Base-by-base conservation (phyloP, 2,329 filamentous ascomycete species). In the Penicillium verrucosum region DNA sequence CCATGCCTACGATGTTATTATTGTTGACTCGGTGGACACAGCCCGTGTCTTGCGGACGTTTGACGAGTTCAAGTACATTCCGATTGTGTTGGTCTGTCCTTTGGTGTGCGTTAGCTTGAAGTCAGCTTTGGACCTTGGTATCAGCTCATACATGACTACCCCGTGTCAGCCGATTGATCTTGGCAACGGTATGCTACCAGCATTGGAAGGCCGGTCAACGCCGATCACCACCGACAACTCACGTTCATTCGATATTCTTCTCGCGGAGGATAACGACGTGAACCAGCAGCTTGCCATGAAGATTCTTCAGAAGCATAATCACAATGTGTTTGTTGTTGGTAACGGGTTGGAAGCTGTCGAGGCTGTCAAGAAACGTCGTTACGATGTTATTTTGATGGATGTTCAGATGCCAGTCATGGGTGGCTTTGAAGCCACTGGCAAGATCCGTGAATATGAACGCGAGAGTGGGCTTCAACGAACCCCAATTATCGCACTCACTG, bases 341-440 rank as follows among this genome's bases (percentile, higher is more conserved):
- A 99, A 99, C 71, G 94, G 94, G 59, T 83, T 92, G 62, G 93
- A 97, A 70, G 94, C 94, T 1, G 86, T 97, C 14, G 89, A 97
- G 70, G 87, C 89, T n/a, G 87, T 97, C 66, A 92, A 95, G 81
- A 85, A 88, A 72, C 93, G 89, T 77, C 89, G 90, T 71, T 99
- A 95, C 73, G 94, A 99, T 73, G 90, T 96, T 60, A 94, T 99
- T 62, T 82, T 99, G 47, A 99, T 99, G 94, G 94, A 99, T 71
- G 94, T 99, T 18, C 94, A 97, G 73, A 99, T 99, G 94, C 94
- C 94, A n/a, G 89, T 97, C 68, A 97, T 97, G 92, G 94, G 94
- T 71, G 94, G 94, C 43, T 97, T 99, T 71, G 94, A 99, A 77
- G 92, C 94, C 14, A 99, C 94, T 5, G 90, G 87, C 65, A 96